These are phyloP conservation scores for Lachnellula suecica DNA, from an alignment of 2,329 filamentous ascomycete genomes.

Conservation along the genomic window DNA sequence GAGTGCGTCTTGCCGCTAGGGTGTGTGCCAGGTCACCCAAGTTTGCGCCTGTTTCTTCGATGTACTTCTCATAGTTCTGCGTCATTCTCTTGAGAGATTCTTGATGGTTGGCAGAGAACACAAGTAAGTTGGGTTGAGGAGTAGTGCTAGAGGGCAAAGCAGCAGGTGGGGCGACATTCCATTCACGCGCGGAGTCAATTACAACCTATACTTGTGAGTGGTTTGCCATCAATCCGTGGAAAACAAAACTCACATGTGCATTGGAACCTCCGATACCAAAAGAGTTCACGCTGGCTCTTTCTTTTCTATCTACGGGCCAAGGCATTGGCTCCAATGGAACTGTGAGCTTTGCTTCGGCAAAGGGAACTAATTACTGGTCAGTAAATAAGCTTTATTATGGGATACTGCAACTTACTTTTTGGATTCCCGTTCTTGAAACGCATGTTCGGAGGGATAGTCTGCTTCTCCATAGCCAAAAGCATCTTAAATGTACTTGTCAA, in stretches of 20 bases:
- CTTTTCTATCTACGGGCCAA: constrained; percentile 9
- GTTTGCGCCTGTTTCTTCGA: neutral
- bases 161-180: neutral
- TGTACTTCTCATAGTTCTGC: neutral
- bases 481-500: constrained; percentile 27
- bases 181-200: constrained; percentile 11
- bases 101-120: constrained; percentile 9
- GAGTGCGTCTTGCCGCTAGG: constrained; percentile 1
- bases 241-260: constrained; percentile 8
- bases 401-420: constrained; percentile 6
- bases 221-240: neutral
- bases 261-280: constrained; percentile 27
- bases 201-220: neutral
- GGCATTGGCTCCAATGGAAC: constrained; percentile 17
- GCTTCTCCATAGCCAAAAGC: constrained; percentile 23
- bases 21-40: constrained; percentile 9
- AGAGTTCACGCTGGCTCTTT: constrained; percentile 21
- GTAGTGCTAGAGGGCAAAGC: neutral
- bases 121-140: constrained; percentile 2
- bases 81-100: constrained; percentile 3
- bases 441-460: constrained; percentile 18
- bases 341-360: constrained; percentile 32
- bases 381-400: neutral
- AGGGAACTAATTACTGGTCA: constrained; percentile 15
- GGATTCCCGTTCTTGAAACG: constrained; percentile 15